Evolutionary conservation across 2,329 filamentous ascomycete genomes (phyloP).

Genomic region (Ilyonectria mors-panacis): DNA sequence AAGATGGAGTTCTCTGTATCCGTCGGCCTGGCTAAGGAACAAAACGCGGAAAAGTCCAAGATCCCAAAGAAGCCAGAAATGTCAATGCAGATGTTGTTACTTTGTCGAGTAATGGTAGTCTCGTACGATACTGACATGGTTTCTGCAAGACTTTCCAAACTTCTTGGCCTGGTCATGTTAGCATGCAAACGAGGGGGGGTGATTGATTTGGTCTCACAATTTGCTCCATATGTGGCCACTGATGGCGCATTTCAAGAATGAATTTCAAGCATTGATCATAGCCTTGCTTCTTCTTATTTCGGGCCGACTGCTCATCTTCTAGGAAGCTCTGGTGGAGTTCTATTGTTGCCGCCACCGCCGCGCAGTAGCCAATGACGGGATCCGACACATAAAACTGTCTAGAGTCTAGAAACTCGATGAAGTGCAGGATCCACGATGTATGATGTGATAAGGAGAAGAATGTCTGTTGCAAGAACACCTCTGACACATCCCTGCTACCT

Average conservation of each 20-base stretch:
- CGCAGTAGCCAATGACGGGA: constrained; percentile 11
- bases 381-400: constrained; percentile 11
- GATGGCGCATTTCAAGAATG: not conserved
- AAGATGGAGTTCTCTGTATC: not conserved
- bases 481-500: constrained; percentile 10
- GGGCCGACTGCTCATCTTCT: not conserved
- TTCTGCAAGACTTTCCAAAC: constrained; percentile 11
- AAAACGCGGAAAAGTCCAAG: constrained; percentile 1
- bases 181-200: too few relatives aligned
- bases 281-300: not conserved
- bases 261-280: not conserved
- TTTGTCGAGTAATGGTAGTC: not conserved
- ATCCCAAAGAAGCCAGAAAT: constrained; percentile 18
- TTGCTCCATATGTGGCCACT: constrained; percentile 3
- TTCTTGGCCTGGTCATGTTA: not conserved
- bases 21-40: not conserved
- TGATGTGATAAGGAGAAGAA: constrained; percentile 6
- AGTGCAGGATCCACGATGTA: constrained; percentile 12
- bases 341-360: constrained; percentile 8
- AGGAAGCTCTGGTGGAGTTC: constrained; percentile 15
- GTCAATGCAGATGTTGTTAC: constrained; percentile 4
- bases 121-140: constrained; percentile 11
- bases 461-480: constrained; percentile 12
- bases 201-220: not conserved
- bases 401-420: constrained; percentile 9